Evolutionary conservation across 2,329 filamentous ascomycete species (phyloP).

Genomic region (Tolypocladium guangdongense): DNA sequence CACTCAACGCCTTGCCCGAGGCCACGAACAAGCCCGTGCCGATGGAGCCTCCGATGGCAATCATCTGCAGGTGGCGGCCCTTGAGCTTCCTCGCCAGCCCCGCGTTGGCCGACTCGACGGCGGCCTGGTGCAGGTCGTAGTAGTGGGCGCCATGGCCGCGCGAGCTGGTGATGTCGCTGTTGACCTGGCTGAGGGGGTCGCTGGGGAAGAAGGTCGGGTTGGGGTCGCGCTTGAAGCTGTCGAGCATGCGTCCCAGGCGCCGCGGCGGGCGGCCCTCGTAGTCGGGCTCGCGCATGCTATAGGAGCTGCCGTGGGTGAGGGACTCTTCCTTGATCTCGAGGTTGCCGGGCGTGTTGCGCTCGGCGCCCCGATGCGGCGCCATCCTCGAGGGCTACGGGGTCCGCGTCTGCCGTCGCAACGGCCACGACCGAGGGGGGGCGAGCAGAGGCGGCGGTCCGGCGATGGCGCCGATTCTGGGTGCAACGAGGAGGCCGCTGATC

Average conservation of each 20-base stretch:
- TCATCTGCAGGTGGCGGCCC: slow-evolving; percentile 88
- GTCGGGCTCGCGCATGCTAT: slow-evolving; percentile 39
- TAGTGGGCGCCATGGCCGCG: slow-evolving; percentile 29
- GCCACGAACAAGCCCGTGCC: slow-evolving; percentile 85
- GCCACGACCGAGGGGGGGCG: neutral
- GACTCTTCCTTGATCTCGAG: slow-evolving; percentile 50
- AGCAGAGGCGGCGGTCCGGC: neutral
- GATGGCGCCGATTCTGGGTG: neutral
- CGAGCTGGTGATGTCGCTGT: slow-evolving; percentile 9
- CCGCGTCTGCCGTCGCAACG: neutral
- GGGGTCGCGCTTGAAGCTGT: slow-evolving; percentile 55
- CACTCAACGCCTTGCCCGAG: slow-evolving; percentile 58
- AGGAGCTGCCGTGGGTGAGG: slow-evolving; percentile 35
- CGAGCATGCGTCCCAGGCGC: slow-evolving; percentile 35
- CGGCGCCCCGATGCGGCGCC: slow-evolving; percentile 32
- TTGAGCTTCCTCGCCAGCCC: slow-evolving; percentile 70
- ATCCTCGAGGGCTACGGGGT: slow-evolving; percentile 11
- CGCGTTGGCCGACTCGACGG: slow-evolving; percentile 65
- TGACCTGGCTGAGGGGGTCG: slow-evolving; percentile 26
- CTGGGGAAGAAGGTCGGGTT: slow-evolving; percentile 34
- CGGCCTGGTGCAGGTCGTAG: slow-evolving; percentile 45
- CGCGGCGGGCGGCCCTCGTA: slow-evolving; percentile 28
- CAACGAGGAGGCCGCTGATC: neutral
- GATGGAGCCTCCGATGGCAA: slow-evolving; percentile 89
- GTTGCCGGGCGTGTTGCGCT: slow-evolving; percentile 45